phyloP scores from a whole-genome alignment of 2,329 filamentous ascomycete genomes.

The Botrytis fabae region DNA sequence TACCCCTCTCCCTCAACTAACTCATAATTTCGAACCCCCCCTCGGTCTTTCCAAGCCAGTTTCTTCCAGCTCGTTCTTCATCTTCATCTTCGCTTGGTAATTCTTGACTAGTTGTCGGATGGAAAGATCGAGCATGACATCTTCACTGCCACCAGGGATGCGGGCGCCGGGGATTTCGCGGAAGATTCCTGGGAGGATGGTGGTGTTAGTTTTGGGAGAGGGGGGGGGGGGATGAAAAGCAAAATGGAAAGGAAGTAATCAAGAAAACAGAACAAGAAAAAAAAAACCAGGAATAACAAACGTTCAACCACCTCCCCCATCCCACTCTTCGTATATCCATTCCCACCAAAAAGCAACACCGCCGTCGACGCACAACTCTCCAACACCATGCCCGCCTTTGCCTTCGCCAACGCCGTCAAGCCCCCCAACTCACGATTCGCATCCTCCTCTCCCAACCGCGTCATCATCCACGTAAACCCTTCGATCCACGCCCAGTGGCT shows the following conservation, averaged over 20 bases:
- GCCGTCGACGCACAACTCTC: slow-evolving; percentile 70
- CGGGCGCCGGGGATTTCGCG: slow-evolving; percentile 62
- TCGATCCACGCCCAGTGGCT: slow-evolving; percentile 72
- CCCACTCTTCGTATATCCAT: slow-evolving; percentile 68
- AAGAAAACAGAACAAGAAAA: not conserved
- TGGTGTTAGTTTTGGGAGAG: not conserved
- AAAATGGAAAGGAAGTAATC: too few species aligned
- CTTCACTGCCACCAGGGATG: slow-evolving; percentile 70
- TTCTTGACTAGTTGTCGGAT: slow-evolving; percentile 71
- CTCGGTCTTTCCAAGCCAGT: slow-evolving; percentile 42
- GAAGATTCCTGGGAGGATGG: slow-evolving; percentile 51
- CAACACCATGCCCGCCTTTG: slow-evolving; percentile 69
- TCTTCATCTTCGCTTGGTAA: slow-evolving; percentile 54
- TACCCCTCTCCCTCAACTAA: too few species aligned
- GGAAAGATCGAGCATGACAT: slow-evolving; percentile 70
- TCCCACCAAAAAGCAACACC: slow-evolving; percentile 71
- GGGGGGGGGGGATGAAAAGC: too few species aligned
- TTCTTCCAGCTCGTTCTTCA: slow-evolving; percentile 39
- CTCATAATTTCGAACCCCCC: slow-evolving; percentile 46
- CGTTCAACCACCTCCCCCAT: slow-evolving; percentile 71
- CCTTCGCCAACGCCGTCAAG: slow-evolving; percentile 70
- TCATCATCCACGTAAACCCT: slow-evolving; percentile 68
- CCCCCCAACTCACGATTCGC: slow-evolving; percentile 68
- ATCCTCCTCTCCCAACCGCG: slow-evolving; percentile 57
- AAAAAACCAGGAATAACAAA: slow-evolving; percentile 46